These are phyloP conservation scores for Kuraishia floccosa DNA, from an alignment of 805 yeast species.

Conservation along the genomic window DNA sequence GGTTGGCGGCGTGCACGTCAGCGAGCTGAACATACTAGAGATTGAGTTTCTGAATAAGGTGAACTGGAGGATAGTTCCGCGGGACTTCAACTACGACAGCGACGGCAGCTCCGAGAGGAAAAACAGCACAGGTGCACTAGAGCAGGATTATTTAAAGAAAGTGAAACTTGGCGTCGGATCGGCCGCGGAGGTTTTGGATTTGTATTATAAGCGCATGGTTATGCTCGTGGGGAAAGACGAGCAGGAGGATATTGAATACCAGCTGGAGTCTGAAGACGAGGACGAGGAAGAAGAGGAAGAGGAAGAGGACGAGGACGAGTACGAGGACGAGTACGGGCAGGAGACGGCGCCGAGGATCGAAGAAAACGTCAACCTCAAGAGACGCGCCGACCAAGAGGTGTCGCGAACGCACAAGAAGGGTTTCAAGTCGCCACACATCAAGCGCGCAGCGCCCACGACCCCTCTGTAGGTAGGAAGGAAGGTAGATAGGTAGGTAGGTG, in stretches of 20 bases:
- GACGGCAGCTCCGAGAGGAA: slow-evolving; percentile 9
- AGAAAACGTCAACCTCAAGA: slow-evolving; percentile 1
- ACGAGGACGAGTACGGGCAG: not conserved
- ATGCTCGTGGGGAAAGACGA: slow-evolving; percentile 29
- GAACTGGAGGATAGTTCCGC: slow-evolving; percentile 66
- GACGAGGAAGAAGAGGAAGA: not conserved
- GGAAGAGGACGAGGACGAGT: slow-evolving; percentile 4
- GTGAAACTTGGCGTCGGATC: slow-evolving; percentile 15
- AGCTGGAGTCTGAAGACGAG: not conserved
- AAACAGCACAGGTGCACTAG: slow-evolving; percentile 9
- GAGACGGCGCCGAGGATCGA: too few species aligned
- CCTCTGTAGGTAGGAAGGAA: not conserved
- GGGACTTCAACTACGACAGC: slow-evolving; percentile 25
- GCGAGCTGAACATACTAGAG: slow-evolving; percentile 79
- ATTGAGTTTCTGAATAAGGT: slow-evolving; percentile 78
- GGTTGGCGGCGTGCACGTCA: slow-evolving; percentile 85
- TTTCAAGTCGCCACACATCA: not conserved
- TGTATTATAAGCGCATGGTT: slow-evolving; percentile 38
- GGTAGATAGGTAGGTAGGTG: not conserved
- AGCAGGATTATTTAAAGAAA: slow-evolving; percentile 17
- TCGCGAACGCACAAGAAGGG: not conserved
- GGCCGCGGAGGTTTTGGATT: slow-evolving; percentile 28
- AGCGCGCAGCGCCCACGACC: not conserved
- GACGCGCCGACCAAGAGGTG: not conserved
- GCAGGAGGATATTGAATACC: slow-evolving; percentile 3